Evolutionary conservation across 2,329 filamentous ascomycete species (phyloP), one percentile per base, ranked within the genome.

Genomic region (Microcera coccophila): DNA sequence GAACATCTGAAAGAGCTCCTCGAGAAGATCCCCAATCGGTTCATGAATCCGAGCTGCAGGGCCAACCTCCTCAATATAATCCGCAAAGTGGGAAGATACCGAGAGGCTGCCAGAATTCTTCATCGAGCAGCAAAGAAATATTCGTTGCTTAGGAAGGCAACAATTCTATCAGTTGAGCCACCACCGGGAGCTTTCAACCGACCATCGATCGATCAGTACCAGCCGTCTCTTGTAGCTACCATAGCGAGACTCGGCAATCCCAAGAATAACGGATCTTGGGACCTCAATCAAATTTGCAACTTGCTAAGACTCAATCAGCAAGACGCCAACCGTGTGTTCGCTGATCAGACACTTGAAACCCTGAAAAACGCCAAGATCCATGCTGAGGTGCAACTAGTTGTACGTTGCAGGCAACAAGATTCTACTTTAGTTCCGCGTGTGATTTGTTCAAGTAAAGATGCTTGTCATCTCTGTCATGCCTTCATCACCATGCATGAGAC

Each of bases 1-100:
- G n/a, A 38, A 10, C 22, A 17, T 4, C n/a, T 38, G 22, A 7
- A 17, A n/a, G 16, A 5, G 12, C 36, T 38, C 8, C n/a, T 38
- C 1, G 45, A 42, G 20, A 40, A 47, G 8, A 58, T 66, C 29
- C 49, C 55, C 4, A 39, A 56, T 14, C 21, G 19, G 4, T 29
- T 46, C 5, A 56, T 64, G 47, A 24, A 39, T 7, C 42, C 47
- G 0, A 36, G 11, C 5, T 28, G 32, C 11, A 50, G 40, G 33
- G 17, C 17, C 9, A 60, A 53, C 33, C 41, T 67, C 0, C 17
- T 60, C 5, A 64, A 65, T 14, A 64, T 60, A 17, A 50, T 71
- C 1, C 37, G 15, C 1, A 70, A 69, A 42, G 58, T 71, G 2
- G 58, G 65, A 14, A 57, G 63, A 38, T 73, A 71, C 33, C 49